Evolutionary conservation across 1,284 basidiomycete species (phyloP).

Genomic region (Dichomitus squalens): DNA sequence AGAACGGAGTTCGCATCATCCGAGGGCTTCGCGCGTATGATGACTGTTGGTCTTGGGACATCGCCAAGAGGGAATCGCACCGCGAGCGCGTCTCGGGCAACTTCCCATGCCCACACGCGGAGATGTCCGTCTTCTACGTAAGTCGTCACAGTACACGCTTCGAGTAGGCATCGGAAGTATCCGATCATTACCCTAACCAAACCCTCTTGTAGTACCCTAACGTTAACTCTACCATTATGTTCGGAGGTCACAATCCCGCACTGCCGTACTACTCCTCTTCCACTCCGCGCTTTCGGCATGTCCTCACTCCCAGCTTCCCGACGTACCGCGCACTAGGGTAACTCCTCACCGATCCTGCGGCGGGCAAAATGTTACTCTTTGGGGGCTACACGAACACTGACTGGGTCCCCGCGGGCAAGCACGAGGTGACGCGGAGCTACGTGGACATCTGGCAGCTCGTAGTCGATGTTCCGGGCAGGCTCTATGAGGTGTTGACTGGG

Average conservation of each 20-base stretch:
- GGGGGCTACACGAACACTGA: slow-evolving; percentile 42
- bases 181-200: not conserved
- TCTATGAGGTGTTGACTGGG: slow-evolving; percentile 39
- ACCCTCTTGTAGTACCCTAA: slow-evolving; percentile 33
- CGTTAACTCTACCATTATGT: slow-evolving; percentile 40
- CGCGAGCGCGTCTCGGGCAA: slow-evolving; percentile 41
- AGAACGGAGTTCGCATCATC: slow-evolving; percentile 30
- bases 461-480: slow-evolving; percentile 38
- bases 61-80: slow-evolving; percentile 38
- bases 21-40: slow-evolving; percentile 34
- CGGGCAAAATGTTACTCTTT: slow-evolving; percentile 40
- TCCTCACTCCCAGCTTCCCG: slow-evolving; percentile 37
- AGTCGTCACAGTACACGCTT: slow-evolving; percentile 13
- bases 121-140: slow-evolving; percentile 41
- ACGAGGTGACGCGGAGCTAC: slow-evolving; percentile 34
- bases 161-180: not conserved
- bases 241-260: slow-evolving; percentile 43
- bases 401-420: slow-evolving; percentile 36
- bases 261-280: slow-evolving; percentile 30
- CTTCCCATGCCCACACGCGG: slow-evolving; percentile 39
- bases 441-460: slow-evolving; percentile 44
- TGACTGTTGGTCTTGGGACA: slow-evolving; percentile 46
- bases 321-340: slow-evolving; percentile 36
- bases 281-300: slow-evolving; percentile 31
- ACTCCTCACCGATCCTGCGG: slow-evolving; percentile 35